Evolutionary conservation across 306 rosid species (phyloP).

Genomic region (Cicer pinnatifidum): DNA sequence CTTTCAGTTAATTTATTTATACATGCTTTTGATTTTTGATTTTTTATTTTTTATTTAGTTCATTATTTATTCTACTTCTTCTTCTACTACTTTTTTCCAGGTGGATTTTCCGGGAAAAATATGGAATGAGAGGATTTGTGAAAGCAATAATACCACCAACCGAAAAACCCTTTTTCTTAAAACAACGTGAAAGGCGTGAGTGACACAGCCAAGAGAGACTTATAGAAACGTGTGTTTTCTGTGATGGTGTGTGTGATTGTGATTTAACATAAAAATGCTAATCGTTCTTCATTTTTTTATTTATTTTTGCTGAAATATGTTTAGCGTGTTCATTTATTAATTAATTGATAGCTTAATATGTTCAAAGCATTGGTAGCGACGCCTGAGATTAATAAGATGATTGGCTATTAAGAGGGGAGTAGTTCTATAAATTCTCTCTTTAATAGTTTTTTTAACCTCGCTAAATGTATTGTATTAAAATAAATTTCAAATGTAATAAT

Average conservation of each 20-base stretch:
- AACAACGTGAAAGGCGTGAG: conserved; percentile 43
- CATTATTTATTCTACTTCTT: background rate
- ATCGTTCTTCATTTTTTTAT: background rate
- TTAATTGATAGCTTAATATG: no score
- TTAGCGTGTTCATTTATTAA: background rate
- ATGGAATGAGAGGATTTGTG: conserved; percentile 15
- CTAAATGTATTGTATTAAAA: no score
- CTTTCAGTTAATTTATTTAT: background rate
- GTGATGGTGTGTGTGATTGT: background rate
- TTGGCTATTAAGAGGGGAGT: no score
- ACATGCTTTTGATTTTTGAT: background rate
- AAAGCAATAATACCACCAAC: background rate
- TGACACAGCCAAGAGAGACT: background rate
- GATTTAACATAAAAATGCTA: background rate
- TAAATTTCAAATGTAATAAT: no score
- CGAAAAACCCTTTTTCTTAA: background rate
- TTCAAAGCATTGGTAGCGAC: no score
- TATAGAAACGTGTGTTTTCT: background rate
- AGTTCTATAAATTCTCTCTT: no score
- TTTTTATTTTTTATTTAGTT: background rate
- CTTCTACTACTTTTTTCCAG: background rate
- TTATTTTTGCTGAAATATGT: background rate
- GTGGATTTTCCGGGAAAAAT: conserved; percentile 21
- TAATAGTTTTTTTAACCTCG: no score
- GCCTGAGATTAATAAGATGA: no score